These are phyloP conservation scores for Lyophyllum semitale DNA, from an alignment of 768 basidiomycete genomes.

Conservation along the genomic window DNA sequence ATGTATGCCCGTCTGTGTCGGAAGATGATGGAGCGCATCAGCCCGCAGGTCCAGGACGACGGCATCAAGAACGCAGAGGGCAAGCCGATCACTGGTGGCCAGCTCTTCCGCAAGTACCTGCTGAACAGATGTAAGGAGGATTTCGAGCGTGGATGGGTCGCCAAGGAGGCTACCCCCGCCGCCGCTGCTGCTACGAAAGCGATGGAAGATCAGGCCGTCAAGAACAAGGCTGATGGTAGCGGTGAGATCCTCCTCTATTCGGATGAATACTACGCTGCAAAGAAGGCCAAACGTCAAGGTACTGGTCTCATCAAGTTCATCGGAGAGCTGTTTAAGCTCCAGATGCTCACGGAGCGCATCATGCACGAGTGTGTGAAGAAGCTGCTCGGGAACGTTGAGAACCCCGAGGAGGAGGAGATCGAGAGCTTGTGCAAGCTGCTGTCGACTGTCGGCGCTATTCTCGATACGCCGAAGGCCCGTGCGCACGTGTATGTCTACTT, in stretches of 20 bases:
- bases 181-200: slow-evolving; percentile 80
- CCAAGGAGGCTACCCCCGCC: slow-evolving; percentile 82
- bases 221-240: slow-evolving; percentile 44
- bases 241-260: slow-evolving; percentile 83
- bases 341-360: slow-evolving; percentile 96
- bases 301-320: slow-evolving; percentile 98
- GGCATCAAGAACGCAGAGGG: slow-evolving; percentile 80
- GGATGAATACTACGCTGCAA: slow-evolving; percentile 93
- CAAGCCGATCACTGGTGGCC: slow-evolving; percentile 87
- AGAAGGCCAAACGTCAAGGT: slow-evolving; percentile 97
- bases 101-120: slow-evolving; percentile 94
- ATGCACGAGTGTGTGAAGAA: slow-evolving; percentile 99
- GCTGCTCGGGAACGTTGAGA: slow-evolving; percentile 88
- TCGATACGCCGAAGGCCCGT: slow-evolving; percentile 81
- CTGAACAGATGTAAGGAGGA: slow-evolving; percentile 97
- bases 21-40: slow-evolving; percentile 95
- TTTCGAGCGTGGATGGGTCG: slow-evolving; percentile 94
- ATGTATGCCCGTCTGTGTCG: slow-evolving; percentile 97
- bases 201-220: slow-evolving; percentile 79
- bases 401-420: slow-evolving; percentile 97
- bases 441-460: slow-evolving; percentile 79
- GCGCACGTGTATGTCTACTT: slow-evolving; percentile 94
- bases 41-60: slow-evolving; percentile 84
- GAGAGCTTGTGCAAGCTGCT: slow-evolving; percentile 94
- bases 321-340: slow-evolving; percentile 97